Evolutionary conservation across 2,329 filamentous ascomycete genomes (phyloP), one percentile per base, ranked within the genome.

Genomic region (Diaporthe ilicicola): DNA sequence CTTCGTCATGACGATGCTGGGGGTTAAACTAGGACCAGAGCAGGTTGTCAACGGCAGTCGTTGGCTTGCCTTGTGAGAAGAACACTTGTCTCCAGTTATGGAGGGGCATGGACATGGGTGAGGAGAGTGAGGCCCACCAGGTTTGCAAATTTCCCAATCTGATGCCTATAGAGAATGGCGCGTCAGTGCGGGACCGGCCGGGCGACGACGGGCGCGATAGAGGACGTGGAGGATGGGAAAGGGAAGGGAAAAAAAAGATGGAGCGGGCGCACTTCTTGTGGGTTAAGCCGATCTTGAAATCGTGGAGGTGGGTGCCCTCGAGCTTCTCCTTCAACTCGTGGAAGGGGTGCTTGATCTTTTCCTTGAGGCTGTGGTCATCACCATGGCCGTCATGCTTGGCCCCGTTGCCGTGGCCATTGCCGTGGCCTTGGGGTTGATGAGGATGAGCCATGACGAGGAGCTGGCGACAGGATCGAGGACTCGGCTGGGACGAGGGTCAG

Each of bases 1-100:
- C 92, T 81, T 98, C 95, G 79, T 98, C 95, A 79, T 98, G 95
- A 68, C 95, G 92, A 80, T 98, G 95, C 74, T 97, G 93, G 29
- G 88, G 85, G 78, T 98, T 98, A 83, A 97, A 88, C 87, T 89
- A 39, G 37, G 3, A 42, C 24, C 39, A 34, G 46, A 54, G 27
- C 24, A 29, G 50, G 34, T 72, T 42, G 59, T 62, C 59, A 62
- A 48, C 34, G 59, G 42, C 32, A 42, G 51, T 42, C 24, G 13
- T 34, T 34, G 9, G 32, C 9, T 9, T 34, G 4, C 32, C 32
- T 34, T 9, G 4, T 34, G 32, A 5, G 9, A 4, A 34, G 32
- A 34, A 34, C 32, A n/a, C 34, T 22, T 22, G 53, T 56, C 9
- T 56, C 53, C 22, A 51, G 24, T 22, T 24, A 24, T 42, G 17